These are phyloP conservation scores for Colletotrichum eleusines DNA, from an alignment of 2,329 filamentous ascomycete genomes.

Conservation along the genomic window DNA sequence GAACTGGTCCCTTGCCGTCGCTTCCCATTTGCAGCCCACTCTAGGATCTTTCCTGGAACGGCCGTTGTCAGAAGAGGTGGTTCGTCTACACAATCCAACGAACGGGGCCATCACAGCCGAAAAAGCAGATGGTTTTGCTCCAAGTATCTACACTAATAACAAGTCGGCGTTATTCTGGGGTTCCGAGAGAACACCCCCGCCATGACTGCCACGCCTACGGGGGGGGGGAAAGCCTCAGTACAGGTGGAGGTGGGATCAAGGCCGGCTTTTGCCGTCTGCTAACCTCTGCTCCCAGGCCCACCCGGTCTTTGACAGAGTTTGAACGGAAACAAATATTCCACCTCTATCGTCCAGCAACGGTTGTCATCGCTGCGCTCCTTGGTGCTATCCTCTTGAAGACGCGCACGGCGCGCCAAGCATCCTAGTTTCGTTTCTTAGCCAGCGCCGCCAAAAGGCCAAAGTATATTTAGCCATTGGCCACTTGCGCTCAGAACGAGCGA, in stretches of 20 bases:
- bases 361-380: neutral
- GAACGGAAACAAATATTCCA: constrained; percentile 9
- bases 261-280: constrained; percentile 7
- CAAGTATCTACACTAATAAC: neutral
- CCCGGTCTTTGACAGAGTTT: constrained; percentile 23
- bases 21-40: constrained; percentile 32
- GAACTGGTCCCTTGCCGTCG: constrained; percentile 14
- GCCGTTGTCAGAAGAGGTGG: constrained; percentile 29
- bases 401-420: constrained; percentile 16
- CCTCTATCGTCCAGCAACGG: neutral
- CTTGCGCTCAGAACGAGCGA: constrained; percentile 30
- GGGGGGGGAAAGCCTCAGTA: constrained; percentile 12
- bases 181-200: constrained; percentile 22
- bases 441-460: constrained; percentile 22
- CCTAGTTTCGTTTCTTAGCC: constrained; percentile 27
- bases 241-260: constrained; percentile 19
- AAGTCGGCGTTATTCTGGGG: constrained; percentile 28
- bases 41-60: constrained; percentile 34
- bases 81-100: constrained; percentile 25
- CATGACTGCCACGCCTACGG: constrained; percentile 12
- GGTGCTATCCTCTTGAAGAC: constrained; percentile 19
- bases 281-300: constrained; percentile 17
- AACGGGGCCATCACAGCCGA: constrained; percentile 1
- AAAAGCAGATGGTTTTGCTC: constrained; percentile 15
- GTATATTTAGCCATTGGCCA: constrained; percentile 10